These are phyloP conservation scores for Sphagnum contortum DNA, from an alignment of 225 moss, liverwort and hornwort species.

Conservation along the genomic window DNA sequence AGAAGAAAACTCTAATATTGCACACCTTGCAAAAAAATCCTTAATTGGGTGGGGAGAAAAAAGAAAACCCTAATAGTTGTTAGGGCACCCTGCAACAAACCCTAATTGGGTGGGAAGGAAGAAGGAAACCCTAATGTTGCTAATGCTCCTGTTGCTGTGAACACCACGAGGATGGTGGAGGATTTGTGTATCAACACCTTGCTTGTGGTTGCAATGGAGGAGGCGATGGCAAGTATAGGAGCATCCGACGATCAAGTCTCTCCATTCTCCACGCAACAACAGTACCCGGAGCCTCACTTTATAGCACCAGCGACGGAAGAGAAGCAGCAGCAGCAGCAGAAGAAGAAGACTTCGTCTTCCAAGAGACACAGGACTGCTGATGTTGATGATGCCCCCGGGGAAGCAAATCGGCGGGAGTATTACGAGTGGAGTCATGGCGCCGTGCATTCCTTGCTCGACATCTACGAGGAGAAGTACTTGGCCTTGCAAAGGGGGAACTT, in stretches of 20 bases:
- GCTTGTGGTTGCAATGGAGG: constrained; percentile 19
- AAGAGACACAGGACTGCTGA: constrained; percentile 19
- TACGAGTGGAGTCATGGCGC: constrained; percentile 88
- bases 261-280: constrained; percentile 18
- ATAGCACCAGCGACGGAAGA: constrained; percentile 18
- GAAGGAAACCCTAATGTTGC: too few relatives aligned
- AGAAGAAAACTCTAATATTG: too few relatives aligned
- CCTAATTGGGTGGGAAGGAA: too few relatives aligned
- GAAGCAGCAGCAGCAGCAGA: constrained; percentile 4
- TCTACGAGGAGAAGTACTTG: constrained; percentile 90
- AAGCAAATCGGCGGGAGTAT: constrained; percentile 34
- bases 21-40: too few relatives aligned
- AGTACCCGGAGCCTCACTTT: constrained; percentile 26
- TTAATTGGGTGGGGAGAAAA: too few relatives aligned
- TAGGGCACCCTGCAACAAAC: too few relatives aligned
- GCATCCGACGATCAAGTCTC: background rate
- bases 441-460: constrained; percentile 76
- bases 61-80: too few relatives aligned
- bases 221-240: constrained; percentile 19
- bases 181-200: too few relatives aligned
- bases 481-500: constrained; percentile 79
- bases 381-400: constrained; percentile 16
- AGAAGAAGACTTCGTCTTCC: background rate
- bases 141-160: too few relatives aligned
- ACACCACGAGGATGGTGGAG: too few relatives aligned